These are phyloP conservation scores for Gaultheria prostrata DNA, from an alignment of 148 eudicot species.

Conservation along the genomic window DNA sequence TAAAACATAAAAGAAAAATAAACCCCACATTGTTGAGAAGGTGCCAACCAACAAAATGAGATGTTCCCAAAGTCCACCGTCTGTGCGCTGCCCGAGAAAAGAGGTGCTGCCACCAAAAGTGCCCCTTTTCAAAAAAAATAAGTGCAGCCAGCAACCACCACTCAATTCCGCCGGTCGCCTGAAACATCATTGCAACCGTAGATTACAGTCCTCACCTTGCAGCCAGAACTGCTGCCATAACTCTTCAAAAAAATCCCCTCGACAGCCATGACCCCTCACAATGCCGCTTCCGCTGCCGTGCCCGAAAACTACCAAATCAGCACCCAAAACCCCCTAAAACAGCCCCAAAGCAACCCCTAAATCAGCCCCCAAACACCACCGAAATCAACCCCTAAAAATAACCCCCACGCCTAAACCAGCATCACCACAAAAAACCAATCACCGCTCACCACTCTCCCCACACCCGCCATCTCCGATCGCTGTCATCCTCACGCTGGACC, in stretches of 20 bases:
- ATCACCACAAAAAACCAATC: no score
- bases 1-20: not conserved
- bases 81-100: not conserved
- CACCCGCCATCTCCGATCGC: no score
- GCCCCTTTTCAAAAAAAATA: not conserved
- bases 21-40: not conserved
- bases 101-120: not conserved
- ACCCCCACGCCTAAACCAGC: not conserved
- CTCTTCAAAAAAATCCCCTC: not conserved
- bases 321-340: not conserved
- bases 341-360: not conserved
- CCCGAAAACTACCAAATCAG: not conserved
- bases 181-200: not conserved
- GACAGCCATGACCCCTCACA: not conserved
- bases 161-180: not conserved
- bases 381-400: not conserved
- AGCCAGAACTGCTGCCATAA: not conserved
- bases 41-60: not conserved
- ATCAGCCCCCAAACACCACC: not conserved
- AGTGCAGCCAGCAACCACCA: not conserved
- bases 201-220: no score
- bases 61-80: not conserved
- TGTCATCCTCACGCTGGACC: no score
- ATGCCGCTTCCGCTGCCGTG: not conserved
- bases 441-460: no score